Base-by-base conservation (phyloP, 106 monocot species). In the Chionographis japonica region DNA sequence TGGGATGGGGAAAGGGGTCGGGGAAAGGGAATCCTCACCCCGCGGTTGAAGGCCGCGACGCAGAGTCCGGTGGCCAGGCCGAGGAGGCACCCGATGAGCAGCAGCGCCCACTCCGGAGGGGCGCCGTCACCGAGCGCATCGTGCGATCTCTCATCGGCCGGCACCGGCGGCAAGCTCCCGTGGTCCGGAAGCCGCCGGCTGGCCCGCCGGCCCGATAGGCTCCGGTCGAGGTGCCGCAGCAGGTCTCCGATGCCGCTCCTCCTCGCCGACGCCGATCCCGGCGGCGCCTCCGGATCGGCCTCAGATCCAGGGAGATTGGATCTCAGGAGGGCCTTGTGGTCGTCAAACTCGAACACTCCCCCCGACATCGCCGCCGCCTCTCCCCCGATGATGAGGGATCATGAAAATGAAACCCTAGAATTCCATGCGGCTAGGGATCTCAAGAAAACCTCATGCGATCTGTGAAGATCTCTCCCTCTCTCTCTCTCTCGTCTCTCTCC, bases 61-160 rank as follows among this genome's bases (percentile, higher is more conserved):
- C 98, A 99, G 20, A 99, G 74, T 8, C 98, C 98, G 4, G 98
- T 99, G 40, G 98, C 98, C 35, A 99, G 76, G 2, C 98, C 98
- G 37, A 99, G 93, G 53, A 99, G 85, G 79, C 98, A 99, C 9
- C 98, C 93, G 43, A 99, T 84, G 38, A 99, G 87, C 62, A 99
- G 79, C 76, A 99, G 73, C 66, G 98, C 98, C 98, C 98, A 99
- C 77, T 99, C 98, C 4, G 98, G 98, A 50, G 98, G 98, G 5
- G 98, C 93, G 4, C 98, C 98, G 17, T 99, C 93, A 6, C 74
- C 85, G 27, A 99, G 85, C 63, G 64, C 90, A 36, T 99, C 98
- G 15, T 68, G 64, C 53, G 61, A 27, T 52, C 52, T 39, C 11
- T 65, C 71, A 13, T 58, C 63, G 12, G 17, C 54, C 35, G 68